A percentile compares a stretch with the other conserved stretches of the same genome.
phyloP scores from a whole-genome alignment of 768 basidiomycete species.

The Sporobolomyces pararoseus region DNA sequence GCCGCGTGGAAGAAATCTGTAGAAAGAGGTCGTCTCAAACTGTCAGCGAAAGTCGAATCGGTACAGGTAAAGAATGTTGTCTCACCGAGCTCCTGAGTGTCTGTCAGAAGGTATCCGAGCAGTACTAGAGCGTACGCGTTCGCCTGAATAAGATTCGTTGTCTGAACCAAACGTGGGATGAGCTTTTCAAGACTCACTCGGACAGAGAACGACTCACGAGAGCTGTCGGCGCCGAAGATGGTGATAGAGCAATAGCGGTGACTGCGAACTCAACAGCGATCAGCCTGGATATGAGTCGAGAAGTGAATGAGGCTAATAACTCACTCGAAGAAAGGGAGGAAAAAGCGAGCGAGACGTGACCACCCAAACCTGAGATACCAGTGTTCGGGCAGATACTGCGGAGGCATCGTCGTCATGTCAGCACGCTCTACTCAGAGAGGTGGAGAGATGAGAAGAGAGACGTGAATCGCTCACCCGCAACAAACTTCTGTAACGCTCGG shows the following conservation, averaged over 20 bases:
- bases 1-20: slow-evolving; percentile 36
- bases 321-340: slow-evolving; percentile 23
- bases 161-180: not conserved
- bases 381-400: slow-evolving; percentile 3
- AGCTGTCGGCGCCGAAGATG: not conserved
- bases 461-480: not conserved
- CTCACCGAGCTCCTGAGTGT: slow-evolving; percentile 12
- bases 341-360: slow-evolving; percentile 30
- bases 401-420: too few relatives aligned
- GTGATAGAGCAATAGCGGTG: slow-evolving; percentile 24
- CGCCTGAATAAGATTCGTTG: slow-evolving; percentile 22
- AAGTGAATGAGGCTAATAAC: too few relatives aligned
- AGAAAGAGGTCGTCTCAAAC: too few relatives aligned
- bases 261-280: slow-evolving; percentile 4
- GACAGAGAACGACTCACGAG: slow-evolving; percentile 1
- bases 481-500: not conserved
- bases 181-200: not conserved
- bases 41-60: not conserved
- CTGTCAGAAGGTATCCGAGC: slow-evolving; percentile 11
- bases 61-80: not conserved
- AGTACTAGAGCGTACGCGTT: slow-evolving; percentile 24
- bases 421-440: not conserved
- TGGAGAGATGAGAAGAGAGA: not conserved
- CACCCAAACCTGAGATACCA: slow-evolving; percentile 6
- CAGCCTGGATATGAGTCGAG: too few relatives aligned